Evolutionary conservation across 345 rosid species (phyloP), one percentile per base, ranked within the genome.

Genomic region (Sapria himalayana): DNA sequence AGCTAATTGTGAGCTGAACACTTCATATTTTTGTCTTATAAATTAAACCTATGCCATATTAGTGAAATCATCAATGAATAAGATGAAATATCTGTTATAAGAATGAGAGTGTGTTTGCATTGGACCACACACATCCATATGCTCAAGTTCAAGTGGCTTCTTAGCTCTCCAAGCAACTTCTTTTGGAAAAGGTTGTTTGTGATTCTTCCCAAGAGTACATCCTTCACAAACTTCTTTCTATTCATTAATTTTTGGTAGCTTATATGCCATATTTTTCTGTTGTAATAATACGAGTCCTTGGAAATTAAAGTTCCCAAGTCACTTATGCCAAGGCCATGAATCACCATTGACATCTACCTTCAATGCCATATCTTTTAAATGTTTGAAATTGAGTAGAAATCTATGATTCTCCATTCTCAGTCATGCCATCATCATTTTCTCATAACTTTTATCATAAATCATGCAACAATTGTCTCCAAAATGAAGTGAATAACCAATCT

Each of bases 241-340:
- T 15, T 4, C 4, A 13, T 14, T 25, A 2, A 53, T 29, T 1
- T 12, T 2, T 15, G 40, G 46, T 2, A 54, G 12, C 0, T 41
- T 20, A 14, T 9, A 9, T 9, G 46, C 33, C 52, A 54, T 54
- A 8, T 37, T 22, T 7, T 32, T 46, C 8, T 9, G 1, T 4
- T 14, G 31, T 1, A 33, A 12, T 0, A 39, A 3, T 2, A 19
- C 19, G 0, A 39, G 4, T 8, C 29, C 33, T 7, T 12, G 19
- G 20, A 46, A 54, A 18, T 51, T 51, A 0, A 43, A 9, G n/a
- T 42, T 36, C 0, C 29, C 13, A 3, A 33, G 24, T 7, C 35
- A 12, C 8, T 33, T 2, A 15, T 43, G 41, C 56, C 41, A 42
- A 0, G 19, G 19, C 15, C 33, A 25, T 2, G 36, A 13, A 7